Percentiles rank a stretch among this genome's conserved stretches.
phyloP scores from a whole-genome alignment of 2,329 filamentous ascomycete genomes.

The Fusarium goolgardi region DNA sequence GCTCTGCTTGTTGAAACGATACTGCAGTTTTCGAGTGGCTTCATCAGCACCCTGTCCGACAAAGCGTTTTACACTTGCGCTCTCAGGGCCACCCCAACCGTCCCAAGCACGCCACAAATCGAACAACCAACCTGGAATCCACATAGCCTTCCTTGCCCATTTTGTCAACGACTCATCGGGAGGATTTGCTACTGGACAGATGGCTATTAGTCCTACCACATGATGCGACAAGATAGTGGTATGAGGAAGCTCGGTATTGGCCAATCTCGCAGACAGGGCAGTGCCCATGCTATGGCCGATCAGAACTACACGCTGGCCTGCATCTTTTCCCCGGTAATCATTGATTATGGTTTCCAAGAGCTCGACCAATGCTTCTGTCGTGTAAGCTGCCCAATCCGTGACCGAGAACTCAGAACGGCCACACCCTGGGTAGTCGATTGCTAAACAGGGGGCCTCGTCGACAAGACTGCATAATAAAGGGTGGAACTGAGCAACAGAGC shows the following conservation, averaged over 20 bases:
- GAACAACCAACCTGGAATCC: constrained; percentile 78
- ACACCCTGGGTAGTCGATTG: constrained; percentile 91
- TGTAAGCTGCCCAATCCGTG: constrained; percentile 81
- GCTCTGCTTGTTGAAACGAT: constrained; percentile 84
- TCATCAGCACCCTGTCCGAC: constrained; percentile 74
- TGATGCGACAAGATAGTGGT: constrained; percentile 67
- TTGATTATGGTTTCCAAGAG: constrained; percentile 81
- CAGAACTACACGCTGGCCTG: constrained; percentile 78
- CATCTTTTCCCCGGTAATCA: constrained; percentile 72
- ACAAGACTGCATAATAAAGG: constrained; percentile 83
- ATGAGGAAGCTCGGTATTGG: constrained; percentile 59
- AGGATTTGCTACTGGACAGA: constrained; percentile 81
- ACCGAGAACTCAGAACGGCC: constrained; percentile 82
- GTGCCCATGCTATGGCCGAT: constrained; percentile 94
- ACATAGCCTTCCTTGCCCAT: constrained; percentile 68
- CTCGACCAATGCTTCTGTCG: constrained; percentile 77
- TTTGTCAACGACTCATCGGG: constrained; percentile 59
- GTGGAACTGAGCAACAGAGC: constrained; percentile 88
- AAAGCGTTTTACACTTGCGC: constrained; percentile 82
- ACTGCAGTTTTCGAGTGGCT: constrained; percentile 74
- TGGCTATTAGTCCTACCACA: constrained; percentile 80
- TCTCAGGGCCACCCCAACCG: constrained; percentile 79
- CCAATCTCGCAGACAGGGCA: constrained; percentile 78
- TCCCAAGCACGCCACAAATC: constrained; percentile 83
- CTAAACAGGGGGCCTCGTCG: constrained; percentile 82